Evolutionary conservation across 805 yeast species (phyloP).

Genomic region (Torulaspora maleeae): DNA sequence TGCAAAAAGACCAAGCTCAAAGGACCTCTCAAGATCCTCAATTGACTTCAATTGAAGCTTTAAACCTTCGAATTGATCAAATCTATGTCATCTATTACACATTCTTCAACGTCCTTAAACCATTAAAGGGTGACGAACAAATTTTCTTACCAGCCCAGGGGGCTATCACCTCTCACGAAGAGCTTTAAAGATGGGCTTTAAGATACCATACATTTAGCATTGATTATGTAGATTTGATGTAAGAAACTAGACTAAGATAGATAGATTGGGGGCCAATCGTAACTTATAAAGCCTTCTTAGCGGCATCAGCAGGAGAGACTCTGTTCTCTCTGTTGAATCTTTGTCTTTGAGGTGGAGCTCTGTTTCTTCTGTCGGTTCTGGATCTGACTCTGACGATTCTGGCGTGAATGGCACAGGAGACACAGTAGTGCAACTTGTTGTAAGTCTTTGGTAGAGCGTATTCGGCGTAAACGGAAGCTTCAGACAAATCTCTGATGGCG

Average conservation of each 20-base stretch:
- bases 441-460: constrained; percentile 99
- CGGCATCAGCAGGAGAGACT: constrained; percentile 96
- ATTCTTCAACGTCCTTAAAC: neutral
- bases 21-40: neutral
- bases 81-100: neutral
- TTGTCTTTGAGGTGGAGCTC: constrained; percentile 99
- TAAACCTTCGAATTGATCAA: neutral
- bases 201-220: constrained; percentile 4
- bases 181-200: too few relatives aligned
- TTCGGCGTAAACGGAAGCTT: constrained; percentile 98
- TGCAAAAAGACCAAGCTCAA: neutral
- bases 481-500: constrained; percentile 99
- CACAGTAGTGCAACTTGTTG: constrained; percentile 99
- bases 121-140: constrained; percentile 1
- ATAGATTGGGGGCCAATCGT: too few relatives aligned
- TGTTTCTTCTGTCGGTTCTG: constrained; percentile 95
- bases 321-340: constrained; percentile 96
- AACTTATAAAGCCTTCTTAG: constrained; percentile 76
- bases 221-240: constrained; percentile 1
- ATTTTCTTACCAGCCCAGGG: neutral
- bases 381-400: constrained; percentile 99
- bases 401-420: constrained; percentile 99
- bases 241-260: constrained; percentile 1
- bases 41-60: neutral
- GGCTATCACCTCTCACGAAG: neutral